Evolutionary conservation across 169 alveolate genomes (phyloP).

Genomic region (Cryptosporidium meleagridis): DNA sequence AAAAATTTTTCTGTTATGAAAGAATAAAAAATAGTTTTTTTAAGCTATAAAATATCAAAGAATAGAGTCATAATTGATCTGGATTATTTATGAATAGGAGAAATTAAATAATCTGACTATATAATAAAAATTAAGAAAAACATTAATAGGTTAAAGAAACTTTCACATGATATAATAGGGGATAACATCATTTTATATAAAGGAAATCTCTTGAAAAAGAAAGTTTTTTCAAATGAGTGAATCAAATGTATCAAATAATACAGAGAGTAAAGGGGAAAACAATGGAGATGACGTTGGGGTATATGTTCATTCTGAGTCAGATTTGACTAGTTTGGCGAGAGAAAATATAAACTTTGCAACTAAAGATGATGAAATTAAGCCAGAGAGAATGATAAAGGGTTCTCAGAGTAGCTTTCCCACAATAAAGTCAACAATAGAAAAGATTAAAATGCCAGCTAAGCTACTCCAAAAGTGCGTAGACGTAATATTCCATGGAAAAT

Average conservation of each 20-base stretch:
- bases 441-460: conserved; percentile 35
- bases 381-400: neutral
- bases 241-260: conserved; percentile 29
- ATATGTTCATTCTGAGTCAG: conserved; percentile 36
- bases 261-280: neutral
- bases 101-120: neutral
- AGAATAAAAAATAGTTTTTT: neutral
- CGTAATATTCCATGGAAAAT: conserved; percentile 60
- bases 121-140: neutral
- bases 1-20: neutral
- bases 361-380: neutral
- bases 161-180: conserved; percentile 17
- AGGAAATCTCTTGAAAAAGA: neutral
- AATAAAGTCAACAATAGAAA: conserved; percentile 17
- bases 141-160: conserved; percentile 1
- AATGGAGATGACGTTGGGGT: conserved; percentile 23
- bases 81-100: neutral
- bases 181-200: neutral
- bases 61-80: neutral
- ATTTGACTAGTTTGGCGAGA: conserved; percentile 10
- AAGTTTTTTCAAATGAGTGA: conserved; percentile 39
- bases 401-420: neutral
- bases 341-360: conserved; percentile 6
- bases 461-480: conserved; percentile 9
- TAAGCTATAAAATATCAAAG: neutral